Evolutionary conservation across 495 filamentous ascomycete species (phyloP).

Genomic region (Pyrenopolyporus hunteri): DNA sequence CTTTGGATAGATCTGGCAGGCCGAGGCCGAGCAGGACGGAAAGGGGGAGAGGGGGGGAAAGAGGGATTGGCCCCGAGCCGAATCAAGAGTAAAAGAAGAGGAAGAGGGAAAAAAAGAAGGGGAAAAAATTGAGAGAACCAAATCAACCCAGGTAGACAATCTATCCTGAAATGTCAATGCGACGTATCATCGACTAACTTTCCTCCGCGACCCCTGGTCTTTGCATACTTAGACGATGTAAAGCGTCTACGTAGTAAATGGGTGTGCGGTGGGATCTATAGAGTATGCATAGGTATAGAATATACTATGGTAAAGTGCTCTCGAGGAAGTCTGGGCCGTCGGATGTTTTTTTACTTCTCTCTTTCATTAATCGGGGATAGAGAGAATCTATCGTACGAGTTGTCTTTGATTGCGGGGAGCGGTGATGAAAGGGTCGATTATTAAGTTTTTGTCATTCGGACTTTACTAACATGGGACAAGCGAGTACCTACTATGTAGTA

Average conservation of each 20-base stretch:
- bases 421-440: background rate
- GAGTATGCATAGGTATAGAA: no score
- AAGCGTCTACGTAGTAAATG: no score
- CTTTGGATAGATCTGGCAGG: conserved; percentile 18
- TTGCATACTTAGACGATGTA: conserved; percentile 14
- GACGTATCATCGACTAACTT: conserved; percentile 14
- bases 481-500: no score
- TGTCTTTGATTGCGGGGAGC: background rate
- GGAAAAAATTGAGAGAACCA: conserved; percentile 4
- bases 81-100: background rate
- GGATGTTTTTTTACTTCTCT: background rate
- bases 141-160: no score
- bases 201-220: conserved; percentile 16
- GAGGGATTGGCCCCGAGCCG: background rate
- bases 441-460: background rate
- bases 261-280: no score
- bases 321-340: conserved; percentile 13
- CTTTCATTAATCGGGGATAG: background rate
- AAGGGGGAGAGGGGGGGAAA: background rate
- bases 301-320: no score
- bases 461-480: no score
- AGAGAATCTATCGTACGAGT: conserved; percentile 3
- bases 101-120: background rate
- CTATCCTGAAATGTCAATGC: conserved; percentile 4
- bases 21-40: background rate